phyloP scores from a whole-genome alignment of 768 basidiomycete genomes.

The Scleroderma bovista region DNA sequence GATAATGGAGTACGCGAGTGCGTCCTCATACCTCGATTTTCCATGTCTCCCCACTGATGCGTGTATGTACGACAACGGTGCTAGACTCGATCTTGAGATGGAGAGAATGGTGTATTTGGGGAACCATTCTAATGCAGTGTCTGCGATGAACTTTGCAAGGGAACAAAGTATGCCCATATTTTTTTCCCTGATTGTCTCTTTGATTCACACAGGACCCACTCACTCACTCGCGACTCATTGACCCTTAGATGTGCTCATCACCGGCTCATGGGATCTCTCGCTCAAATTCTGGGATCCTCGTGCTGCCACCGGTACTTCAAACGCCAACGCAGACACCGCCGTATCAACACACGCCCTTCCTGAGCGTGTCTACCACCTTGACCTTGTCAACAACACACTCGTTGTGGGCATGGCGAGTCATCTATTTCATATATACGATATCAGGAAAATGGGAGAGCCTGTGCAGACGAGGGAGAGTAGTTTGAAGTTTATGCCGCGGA shows the following conservation, averaged over 20 bases:
- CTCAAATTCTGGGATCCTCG: slow-evolving; percentile 86
- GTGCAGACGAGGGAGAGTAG: slow-evolving; percentile 86
- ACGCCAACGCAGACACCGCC: slow-evolving; percentile 28
- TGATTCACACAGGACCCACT: not conserved
- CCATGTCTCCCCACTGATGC: not conserved
- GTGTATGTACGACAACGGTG: no score
- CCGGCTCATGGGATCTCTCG: slow-evolving; percentile 91
- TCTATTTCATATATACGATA: slow-evolving; percentile 84
- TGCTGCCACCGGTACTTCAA: slow-evolving; percentile 29
- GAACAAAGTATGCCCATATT: slow-evolving; percentile 49
- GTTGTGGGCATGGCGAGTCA: slow-evolving; percentile 93
- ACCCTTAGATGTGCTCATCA: slow-evolving; percentile 60
- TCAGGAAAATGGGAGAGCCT: slow-evolving; percentile 70
- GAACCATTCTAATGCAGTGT: slow-evolving; percentile 75
- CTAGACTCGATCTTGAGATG: slow-evolving; percentile 69
- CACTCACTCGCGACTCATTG: not conserved
- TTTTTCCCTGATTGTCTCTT: not conserved
- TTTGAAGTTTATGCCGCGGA: slow-evolving; percentile 91
- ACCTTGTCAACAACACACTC: slow-evolving; percentile 69
- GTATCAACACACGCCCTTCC: slow-evolving; percentile 62
- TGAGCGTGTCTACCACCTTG: slow-evolving; percentile 82
- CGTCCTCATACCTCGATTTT: slow-evolving; percentile 20
- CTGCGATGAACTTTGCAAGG: slow-evolving; percentile 64
- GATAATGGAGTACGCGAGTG: slow-evolving; percentile 82
- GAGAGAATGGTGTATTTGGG: slow-evolving; percentile 74